A percentile compares a stretch with the other conserved stretches of the same genome.
Evolutionary conservation across 768 basidiomycete genomes (phyloP).

Genomic region (Phlebiopsis gigantea): DNA sequence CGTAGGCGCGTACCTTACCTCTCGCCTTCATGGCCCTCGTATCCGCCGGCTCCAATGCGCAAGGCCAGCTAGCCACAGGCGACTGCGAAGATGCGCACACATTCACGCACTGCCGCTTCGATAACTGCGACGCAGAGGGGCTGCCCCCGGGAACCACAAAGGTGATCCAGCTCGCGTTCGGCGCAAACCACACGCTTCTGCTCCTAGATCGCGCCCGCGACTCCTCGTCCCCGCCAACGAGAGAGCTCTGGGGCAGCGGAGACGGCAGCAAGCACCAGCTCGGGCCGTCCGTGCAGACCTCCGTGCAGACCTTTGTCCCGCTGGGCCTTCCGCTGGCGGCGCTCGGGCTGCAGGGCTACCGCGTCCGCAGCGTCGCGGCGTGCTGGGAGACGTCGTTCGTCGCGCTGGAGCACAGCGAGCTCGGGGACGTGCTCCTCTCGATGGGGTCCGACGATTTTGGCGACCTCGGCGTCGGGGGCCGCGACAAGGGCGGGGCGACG

Average conservation of each 20-base stretch:
- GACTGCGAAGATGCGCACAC: conserved; percentile 33
- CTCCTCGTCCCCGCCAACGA: too few relatives aligned
- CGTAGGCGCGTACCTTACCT: background rate
- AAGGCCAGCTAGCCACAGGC: conserved; percentile 41
- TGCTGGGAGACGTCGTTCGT: conserved; percentile 86
- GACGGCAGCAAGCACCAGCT: conserved; percentile 71
- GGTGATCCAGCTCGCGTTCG: conserved; percentile 53
- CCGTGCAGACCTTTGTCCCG: conserved; percentile 39
- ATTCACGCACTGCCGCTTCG: conserved; percentile 35
- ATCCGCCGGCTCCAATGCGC: conserved; percentile 45
- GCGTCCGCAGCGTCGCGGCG: conserved; percentile 47
- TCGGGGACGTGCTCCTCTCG: conserved; percentile 56
- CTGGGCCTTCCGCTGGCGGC: conserved; percentile 36
- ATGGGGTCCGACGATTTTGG: conserved; percentile 87
- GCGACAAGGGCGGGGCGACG: conserved; percentile 11
- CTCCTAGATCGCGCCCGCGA: conserved; percentile 41
- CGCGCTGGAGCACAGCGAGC: conserved; percentile 41
- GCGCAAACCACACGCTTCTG: conserved; percentile 77
- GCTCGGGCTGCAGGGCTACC: conserved; percentile 36
- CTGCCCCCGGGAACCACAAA: conserved; percentile 21
- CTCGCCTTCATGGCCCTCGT: conserved; percentile 24
- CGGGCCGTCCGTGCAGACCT: conserved; percentile 32
- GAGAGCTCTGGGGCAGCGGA: conserved; percentile 75
- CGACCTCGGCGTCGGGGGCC: conserved; percentile 57
- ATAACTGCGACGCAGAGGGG: conserved; percentile 5